Base-by-base conservation (phyloP, 768 basidiomycete genomes). In the Boletus subparvulus region DNA sequence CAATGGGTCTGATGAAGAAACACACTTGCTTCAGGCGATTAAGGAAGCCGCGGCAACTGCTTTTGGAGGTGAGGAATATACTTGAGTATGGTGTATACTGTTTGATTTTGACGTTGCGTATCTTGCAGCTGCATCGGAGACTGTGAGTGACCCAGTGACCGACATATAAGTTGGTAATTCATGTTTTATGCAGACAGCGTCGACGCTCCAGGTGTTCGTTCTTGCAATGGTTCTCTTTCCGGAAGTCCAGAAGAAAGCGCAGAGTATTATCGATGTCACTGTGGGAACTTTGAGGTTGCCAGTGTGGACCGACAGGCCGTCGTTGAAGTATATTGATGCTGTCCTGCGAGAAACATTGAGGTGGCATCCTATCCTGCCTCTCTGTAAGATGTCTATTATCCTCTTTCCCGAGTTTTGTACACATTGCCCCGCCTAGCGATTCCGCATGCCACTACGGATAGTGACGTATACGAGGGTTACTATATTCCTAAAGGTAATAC, bases 181-280 rank as follows among this genome's bases (percentile, higher is more conserved):
- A 50, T 12, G 33, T 32, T 35, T 36, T 40, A 1, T 53, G 19
- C 36, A 70, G 70, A 69, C 69, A 6, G 56, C 62, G 2, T 65
- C 69, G 9, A 51, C 59, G 9, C 56, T 77, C 13, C 61, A 58
- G 36, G 68, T 59, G 6, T 74, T 76, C 51, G 33, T 74, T n/a
- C 67, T 73, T 24, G 71, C 73, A 4, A 76, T 75, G 74, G 61
- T 66, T 6, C 61, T 65, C 16, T 64, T 70, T 52, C 75, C 72
- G 2, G 63, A 68, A 9, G 57, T 65, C 24, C 64, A 69, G 52
- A 54, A 24, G 30, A 67, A 58, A 36, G 74, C 71, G 3, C 74
- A 72, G 42, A 55, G 50, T 14, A 57, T 65, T 36, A 62, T 76
- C n/a, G 71, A 75, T 59, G n/a, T 26, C 2, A 54, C 63, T 17